phyloP scores from a whole-genome alignment of 2,329 filamentous ascomycete genomes.

The Neofusicoccum parvum region DNA sequence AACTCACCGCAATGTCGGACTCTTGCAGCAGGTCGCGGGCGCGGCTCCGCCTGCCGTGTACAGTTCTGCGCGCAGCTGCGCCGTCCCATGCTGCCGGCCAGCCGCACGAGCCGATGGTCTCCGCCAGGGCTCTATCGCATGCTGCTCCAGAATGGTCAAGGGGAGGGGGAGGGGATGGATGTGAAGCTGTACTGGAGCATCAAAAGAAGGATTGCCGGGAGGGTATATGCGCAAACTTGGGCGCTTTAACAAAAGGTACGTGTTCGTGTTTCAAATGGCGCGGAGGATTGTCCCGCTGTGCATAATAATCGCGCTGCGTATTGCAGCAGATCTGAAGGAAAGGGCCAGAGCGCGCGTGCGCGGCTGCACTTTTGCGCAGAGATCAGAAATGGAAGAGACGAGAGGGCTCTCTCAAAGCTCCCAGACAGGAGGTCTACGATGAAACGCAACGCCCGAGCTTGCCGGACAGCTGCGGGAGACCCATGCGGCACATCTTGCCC shows the following conservation, averaged over 20 bases:
- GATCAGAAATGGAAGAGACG: no score
- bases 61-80: neutral
- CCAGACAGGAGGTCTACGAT: conserved; percentile 11
- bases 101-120: neutral
- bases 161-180: neutral
- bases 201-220: conserved; percentile 8
- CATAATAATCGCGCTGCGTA: conserved; percentile 13
- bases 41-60: conserved; percentile 8
- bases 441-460: conserved; percentile 15
- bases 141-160: neutral
- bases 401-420: neutral
- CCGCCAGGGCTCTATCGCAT: neutral
- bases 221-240: neutral
- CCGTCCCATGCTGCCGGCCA: neutral
- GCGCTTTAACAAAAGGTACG: conserved; percentile 7
- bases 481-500: conserved; percentile 15
- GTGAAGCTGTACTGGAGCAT: conserved; percentile 11
- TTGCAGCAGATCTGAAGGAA: conserved; percentile 11
- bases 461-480: conserved; percentile 9
- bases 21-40: neutral
- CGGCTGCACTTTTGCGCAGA: neutral
- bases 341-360: neutral
- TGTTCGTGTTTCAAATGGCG: conserved; percentile 15
- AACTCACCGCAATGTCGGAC: conserved; percentile 5
- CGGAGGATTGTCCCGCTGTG: conserved; percentile 17